Conservation (phyloP, 495 filamentous ascomycete species). For the Penicillium goetzii region DNA sequence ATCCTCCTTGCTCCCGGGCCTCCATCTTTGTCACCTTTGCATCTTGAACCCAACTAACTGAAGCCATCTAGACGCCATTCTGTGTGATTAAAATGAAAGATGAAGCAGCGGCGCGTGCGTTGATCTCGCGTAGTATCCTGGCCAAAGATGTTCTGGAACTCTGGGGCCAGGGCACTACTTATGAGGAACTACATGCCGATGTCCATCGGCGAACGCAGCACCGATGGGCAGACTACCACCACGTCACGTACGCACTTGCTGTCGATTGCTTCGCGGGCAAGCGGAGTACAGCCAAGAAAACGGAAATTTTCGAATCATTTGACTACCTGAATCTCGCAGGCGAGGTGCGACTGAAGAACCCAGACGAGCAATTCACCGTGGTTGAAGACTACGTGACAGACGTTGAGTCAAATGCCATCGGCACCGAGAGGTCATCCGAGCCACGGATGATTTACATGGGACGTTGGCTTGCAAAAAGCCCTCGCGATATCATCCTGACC, state of each 20-base stretch:
- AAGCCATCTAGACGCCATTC: constrained; percentile 72
- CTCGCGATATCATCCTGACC: constrained; percentile 66
- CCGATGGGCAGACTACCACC: constrained; percentile 65
- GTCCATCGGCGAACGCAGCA: constrained; percentile 59
- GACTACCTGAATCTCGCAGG: constrained; percentile 76
- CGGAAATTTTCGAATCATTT: constrained; percentile 78
- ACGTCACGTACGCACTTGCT: constrained; percentile 75
- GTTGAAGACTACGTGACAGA: constrained; percentile 76
- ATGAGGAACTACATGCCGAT: constrained; percentile 68
- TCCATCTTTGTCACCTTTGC: not conserved
- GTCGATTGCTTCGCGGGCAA: constrained; percentile 78
- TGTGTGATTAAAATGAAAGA: constrained; percentile 74
- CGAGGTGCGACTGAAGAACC: constrained; percentile 69
- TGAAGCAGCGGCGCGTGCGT: constrained; percentile 61
- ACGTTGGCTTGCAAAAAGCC: constrained; percentile 64
- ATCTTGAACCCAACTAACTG: constrained; percentile 20
- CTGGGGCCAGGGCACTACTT: constrained; percentile 75
- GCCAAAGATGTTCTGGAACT: constrained; percentile 82
- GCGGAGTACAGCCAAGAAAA: constrained; percentile 59
- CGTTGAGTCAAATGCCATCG: constrained; percentile 21
- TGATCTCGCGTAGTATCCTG: constrained; percentile 79
- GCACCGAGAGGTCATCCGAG: constrained; percentile 35
- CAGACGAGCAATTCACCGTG: constrained; percentile 74
- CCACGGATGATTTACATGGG: constrained; percentile 72
- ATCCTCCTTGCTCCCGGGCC: not conserved